Base-by-base conservation (phyloP, 257 asterid species). In the Echites panduratus region DNA sequence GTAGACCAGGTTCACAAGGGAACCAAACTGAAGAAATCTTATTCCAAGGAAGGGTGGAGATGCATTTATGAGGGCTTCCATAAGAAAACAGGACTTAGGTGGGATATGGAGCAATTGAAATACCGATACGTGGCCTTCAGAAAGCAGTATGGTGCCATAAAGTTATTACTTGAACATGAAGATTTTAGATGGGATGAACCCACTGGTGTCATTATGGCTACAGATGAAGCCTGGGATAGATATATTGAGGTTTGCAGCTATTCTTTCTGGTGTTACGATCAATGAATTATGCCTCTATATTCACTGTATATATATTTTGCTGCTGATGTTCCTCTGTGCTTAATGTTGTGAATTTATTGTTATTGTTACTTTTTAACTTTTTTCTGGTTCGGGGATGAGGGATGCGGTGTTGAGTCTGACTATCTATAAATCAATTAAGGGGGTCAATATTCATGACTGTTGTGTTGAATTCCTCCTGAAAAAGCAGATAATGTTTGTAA, bases 91-190 rank as follows among this genome's bases (percentile, higher is more conserved):
- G 95, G 92, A 66, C 78, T 81, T 43, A 82, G 84, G 73, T 91
- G 97, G 97, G 95, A 91, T 56, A 83, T 74, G 54, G 97, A 91
- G 54, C 96, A 89, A 69, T 70, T 91, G 80, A 91, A 86, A 88
- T 82, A 87, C 81, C 91, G 89, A 68, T 85, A 85, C 73, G 78
- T 75, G 68, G 84, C 87, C 80, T 81, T 91, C 66, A 87, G 96
- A 78, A 91, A 88, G 86, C 95, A 82, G 72, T 91, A 86, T 79
- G 58, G 74, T 66, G 76, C 27, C 71, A 85, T 84, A 32, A 70
- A 84, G 17, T 49, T 77, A 75, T 83, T 91, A 61, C 89, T 91
- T 44, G 81, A 79, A 71, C 86, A 84, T 62, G 82, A 83, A 52
- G 92, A 82, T 77, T 89, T 91, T 74, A 49, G 76, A 70, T 89